Percentiles rank a stretch among this genome's conserved stretches.
Evolutionary conservation across 345 rosid species (phyloP).

Genomic region (Citrus trifoliata): DNA sequence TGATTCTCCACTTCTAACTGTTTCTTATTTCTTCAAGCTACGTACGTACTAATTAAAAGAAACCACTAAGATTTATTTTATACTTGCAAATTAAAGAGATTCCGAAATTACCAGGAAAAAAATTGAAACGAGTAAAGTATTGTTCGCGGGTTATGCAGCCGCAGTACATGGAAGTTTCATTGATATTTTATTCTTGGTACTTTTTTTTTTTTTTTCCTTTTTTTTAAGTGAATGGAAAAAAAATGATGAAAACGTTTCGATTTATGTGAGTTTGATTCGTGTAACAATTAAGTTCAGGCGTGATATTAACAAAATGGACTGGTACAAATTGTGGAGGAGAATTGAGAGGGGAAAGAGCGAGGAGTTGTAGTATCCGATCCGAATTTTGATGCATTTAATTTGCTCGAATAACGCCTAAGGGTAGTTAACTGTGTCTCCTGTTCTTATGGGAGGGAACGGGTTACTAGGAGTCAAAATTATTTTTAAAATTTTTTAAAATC

Average conservation of each 20-base stretch:
- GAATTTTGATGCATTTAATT: not conserved
- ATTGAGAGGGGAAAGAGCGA: not conserved
- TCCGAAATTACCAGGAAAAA: not conserved
- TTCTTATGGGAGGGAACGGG: not conserved
- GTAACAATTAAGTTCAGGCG: not conserved
- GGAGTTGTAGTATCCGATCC: not conserved
- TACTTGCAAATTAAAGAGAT: not conserved
- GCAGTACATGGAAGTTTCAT: not conserved
- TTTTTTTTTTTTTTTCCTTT: too few relatives aligned
- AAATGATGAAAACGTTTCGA: not conserved
- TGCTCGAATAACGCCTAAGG: not conserved
- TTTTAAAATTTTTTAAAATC: too few relatives aligned
- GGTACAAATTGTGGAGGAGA: not conserved
- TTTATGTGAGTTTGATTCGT: not conserved
- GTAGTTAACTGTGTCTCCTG: not conserved
- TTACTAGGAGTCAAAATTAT: not conserved
- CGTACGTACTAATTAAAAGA: too few relatives aligned
- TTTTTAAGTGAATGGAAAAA: too few relatives aligned
- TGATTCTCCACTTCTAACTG: slow-evolving; percentile 7
- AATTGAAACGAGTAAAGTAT: not conserved
- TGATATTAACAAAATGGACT: not conserved
- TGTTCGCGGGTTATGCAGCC: not conserved
- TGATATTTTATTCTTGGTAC: too few relatives aligned
- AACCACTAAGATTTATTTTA: not conserved
- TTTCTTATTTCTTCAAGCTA: not conserved